These are phyloP conservation scores for Catunica adiposa DNA, from an alignment of 2,329 filamentous ascomycete species.

Conservation along the genomic window DNA sequence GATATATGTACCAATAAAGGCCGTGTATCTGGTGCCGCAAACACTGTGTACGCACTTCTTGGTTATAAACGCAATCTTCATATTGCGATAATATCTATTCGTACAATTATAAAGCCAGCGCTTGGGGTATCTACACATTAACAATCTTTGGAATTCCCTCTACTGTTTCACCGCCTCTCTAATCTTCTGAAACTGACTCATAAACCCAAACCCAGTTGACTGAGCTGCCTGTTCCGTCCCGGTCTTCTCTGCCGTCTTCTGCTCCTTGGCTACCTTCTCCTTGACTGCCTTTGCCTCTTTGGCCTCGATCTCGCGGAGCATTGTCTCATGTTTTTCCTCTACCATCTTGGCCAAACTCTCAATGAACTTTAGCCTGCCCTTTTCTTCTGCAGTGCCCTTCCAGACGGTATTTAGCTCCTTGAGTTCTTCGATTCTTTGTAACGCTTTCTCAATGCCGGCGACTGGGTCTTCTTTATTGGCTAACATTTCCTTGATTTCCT, in stretches of 20 bases:
- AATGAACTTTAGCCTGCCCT: constrained; percentile 63
- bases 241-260: constrained; percentile 15
- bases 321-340: constrained; percentile 50
- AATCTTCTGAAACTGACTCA: constrained; percentile 46
- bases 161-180: constrained; percentile 29
- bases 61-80: background rate
- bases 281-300: constrained; percentile 27
- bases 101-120: background rate
- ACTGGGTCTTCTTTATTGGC: constrained; percentile 39
- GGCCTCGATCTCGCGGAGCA: constrained; percentile 35
- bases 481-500: constrained; percentile 56
- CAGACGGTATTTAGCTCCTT: constrained; percentile 65
- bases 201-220: constrained; percentile 33
- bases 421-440: constrained; percentile 57
- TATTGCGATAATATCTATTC: background rate
- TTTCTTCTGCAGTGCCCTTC: constrained; percentile 93
- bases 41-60: too few species aligned
- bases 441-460: constrained; percentile 56
- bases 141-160: constrained; percentile 16
- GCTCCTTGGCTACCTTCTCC: constrained; percentile 22
- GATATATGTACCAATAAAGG: too few species aligned
- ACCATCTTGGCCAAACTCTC: constrained; percentile 67
- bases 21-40: too few species aligned
- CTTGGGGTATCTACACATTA: background rate
- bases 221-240: constrained; percentile 14